A percentile compares a stretch with the other conserved stretches of the same genome.
Conservation (phyloP, 768 basidiomycete species). For the Asterophora lycoperdoides region DNA sequence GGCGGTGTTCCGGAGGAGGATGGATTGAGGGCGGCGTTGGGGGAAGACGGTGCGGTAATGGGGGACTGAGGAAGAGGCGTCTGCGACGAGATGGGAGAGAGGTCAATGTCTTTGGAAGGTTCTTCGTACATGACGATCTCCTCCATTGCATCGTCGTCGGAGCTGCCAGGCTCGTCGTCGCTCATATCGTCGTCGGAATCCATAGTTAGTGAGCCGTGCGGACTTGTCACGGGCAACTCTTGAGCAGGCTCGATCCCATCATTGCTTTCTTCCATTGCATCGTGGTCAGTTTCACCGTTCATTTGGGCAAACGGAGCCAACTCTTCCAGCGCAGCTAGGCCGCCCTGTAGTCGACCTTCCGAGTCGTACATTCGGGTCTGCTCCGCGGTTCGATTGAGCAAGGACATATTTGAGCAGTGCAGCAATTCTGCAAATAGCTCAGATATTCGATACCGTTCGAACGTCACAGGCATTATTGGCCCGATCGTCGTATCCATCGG, state of each 20-base stretch:
- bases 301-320: slow-evolving; percentile 80
- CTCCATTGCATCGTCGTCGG: slow-evolving; percentile 79
- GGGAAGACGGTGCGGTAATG: slow-evolving; percentile 27
- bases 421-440: slow-evolving; percentile 95
- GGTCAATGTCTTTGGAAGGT: slow-evolving; percentile 31
- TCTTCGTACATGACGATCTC: slow-evolving; percentile 78
- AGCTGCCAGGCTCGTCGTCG: slow-evolving; percentile 64
- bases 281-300: slow-evolving; percentile 49
- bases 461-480: slow-evolving; percentile 72
- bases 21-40: slow-evolving; percentile 27
- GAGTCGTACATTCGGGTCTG: slow-evolving; percentile 71
- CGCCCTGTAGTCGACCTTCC: slow-evolving; percentile 85
- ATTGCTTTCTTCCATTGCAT: slow-evolving; percentile 52
- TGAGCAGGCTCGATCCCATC: slow-evolving; percentile 60
- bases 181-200: slow-evolving; percentile 82
- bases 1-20: slow-evolving; percentile 26
- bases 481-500: slow-evolving; percentile 74
- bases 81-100: slow-evolving; percentile 22
- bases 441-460: slow-evolving; percentile 93
- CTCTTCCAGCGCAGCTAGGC: slow-evolving; percentile 78
- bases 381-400: slow-evolving; percentile 77
- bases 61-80: slow-evolving; percentile 33
- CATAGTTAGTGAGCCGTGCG: slow-evolving; percentile 41
- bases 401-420: slow-evolving; percentile 97
- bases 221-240: slow-evolving; percentile 63